Evolutionary conservation across 345 rosid species (phyloP).

Genomic region (Citrus trifoliata): DNA sequence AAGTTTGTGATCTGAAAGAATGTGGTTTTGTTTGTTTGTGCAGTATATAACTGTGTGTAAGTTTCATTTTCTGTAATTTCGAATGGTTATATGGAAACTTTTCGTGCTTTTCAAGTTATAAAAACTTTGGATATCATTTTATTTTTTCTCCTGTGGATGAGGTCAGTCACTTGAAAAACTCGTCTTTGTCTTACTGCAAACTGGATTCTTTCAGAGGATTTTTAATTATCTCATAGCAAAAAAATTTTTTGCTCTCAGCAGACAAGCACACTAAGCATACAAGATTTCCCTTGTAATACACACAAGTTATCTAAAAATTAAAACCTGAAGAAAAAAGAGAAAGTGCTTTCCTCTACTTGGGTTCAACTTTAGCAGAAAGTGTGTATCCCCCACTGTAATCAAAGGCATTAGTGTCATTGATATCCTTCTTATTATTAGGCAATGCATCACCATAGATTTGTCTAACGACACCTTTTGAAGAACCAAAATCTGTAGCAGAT

Average conservation of each 20-base stretch:
- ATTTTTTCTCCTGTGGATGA: not conserved
- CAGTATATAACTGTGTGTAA: not conserved
- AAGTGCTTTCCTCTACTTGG: constrained; percentile 36
- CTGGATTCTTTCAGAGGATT: not conserved
- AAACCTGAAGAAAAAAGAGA: not conserved
- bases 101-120: not conserved
- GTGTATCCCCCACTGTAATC: constrained; percentile 76
- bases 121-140: not conserved
- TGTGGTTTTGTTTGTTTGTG: not conserved
- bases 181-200: no score
- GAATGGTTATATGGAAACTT: not conserved
- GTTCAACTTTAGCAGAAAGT: constrained; percentile 56
- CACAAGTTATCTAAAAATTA: not conserved
- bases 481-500: constrained; percentile 68
- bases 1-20: not conserved
- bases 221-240: not conserved
- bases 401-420: constrained; percentile 34
- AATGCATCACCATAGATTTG: constrained; percentile 48
- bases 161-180: not conserved
- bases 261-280: not conserved
- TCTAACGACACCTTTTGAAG: constrained; percentile 33
- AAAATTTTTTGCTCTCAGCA: not conserved
- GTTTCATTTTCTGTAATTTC: not conserved
- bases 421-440: constrained; percentile 32
- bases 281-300: not conserved